Percentiles rank a stretch among this genome's conserved stretches.
These are phyloP conservation scores for Kwoniella sp. DNA, from an alignment of 768 basidiomycete genomes.

Conservation along the genomic window DNA sequence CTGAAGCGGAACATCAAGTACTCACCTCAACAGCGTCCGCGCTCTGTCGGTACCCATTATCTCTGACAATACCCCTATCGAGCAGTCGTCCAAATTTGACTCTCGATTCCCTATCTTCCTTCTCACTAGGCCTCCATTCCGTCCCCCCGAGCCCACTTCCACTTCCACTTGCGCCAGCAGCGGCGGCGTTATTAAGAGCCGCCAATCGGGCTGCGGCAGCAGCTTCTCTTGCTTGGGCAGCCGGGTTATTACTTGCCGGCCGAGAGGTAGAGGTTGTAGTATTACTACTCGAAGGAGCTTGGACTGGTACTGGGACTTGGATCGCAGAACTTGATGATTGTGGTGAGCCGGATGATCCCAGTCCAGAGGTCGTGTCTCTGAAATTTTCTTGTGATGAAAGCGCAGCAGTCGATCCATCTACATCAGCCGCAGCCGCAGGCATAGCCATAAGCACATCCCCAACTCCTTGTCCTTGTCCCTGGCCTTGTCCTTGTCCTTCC, in stretches of 20 bases:
- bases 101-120: conserved; percentile 38
- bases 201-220: not conserved
- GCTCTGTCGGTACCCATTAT: conserved; percentile 43
- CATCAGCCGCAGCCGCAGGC: no score
- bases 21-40: conserved; percentile 47
- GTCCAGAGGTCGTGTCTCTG: no score
- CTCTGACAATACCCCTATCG: conserved; percentile 48
- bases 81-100: conserved; percentile 41
- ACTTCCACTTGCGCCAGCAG: not conserved
- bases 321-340: not conserved
- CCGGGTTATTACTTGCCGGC: not conserved
- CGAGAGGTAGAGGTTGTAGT: not conserved
- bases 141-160: not conserved
- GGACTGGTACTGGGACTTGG: no score
- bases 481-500: no score
- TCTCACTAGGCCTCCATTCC: conserved; percentile 29
- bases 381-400: no score
- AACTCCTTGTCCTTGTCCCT: no score
- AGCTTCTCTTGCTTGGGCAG: conserved; percentile 2
- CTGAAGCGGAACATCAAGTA: not conserved
- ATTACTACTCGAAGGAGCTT: no score
- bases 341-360: not conserved
- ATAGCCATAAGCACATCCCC: not conserved
- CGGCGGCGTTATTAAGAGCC: not conserved
- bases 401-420: no score